phyloP scores from a whole-genome alignment of 2,329 filamentous ascomycete species.

The Fusarium bactridioides region DNA sequence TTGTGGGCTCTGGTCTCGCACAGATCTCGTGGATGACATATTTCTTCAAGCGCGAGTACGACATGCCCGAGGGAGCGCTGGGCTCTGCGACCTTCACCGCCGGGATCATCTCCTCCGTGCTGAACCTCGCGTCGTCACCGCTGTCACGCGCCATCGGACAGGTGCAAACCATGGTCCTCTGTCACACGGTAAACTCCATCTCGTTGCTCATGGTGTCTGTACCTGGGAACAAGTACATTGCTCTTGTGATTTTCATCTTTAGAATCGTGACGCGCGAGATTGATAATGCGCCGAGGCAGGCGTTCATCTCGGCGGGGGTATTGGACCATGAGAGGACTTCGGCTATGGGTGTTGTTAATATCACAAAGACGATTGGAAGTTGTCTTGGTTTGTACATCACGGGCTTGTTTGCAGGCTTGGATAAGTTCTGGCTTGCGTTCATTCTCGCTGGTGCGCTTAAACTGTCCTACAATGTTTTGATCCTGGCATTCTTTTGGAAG shows the following conservation, averaged over 20 bases:
- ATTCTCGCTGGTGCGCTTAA: constrained; percentile 32
- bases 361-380: constrained; percentile 36
- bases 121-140: constrained; percentile 32
- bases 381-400: constrained; percentile 34
- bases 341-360: constrained; percentile 36
- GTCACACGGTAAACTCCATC: constrained; percentile 34
- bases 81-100: constrained; percentile 34
- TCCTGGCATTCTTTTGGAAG: constrained; percentile 35
- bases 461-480: constrained; percentile 30
- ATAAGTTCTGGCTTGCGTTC: constrained; percentile 36
- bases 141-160: constrained; percentile 28
- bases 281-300: constrained; percentile 32
- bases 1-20: constrained; percentile 33
- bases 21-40: constrained; percentile 40
- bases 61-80: constrained; percentile 30
- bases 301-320: constrained; percentile 32
- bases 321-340: constrained; percentile 33
- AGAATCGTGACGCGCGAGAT: constrained; percentile 34
- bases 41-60: constrained; percentile 36
- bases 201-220: constrained; percentile 31
- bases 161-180: constrained; percentile 36
- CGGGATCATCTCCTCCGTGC: constrained; percentile 33
- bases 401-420: constrained; percentile 23
- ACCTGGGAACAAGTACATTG: constrained; percentile 29
- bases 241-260: constrained; percentile 31